Base-by-base conservation (phyloP, 2,329 filamentous ascomycete species). In the Exophiala sideris region DNA sequence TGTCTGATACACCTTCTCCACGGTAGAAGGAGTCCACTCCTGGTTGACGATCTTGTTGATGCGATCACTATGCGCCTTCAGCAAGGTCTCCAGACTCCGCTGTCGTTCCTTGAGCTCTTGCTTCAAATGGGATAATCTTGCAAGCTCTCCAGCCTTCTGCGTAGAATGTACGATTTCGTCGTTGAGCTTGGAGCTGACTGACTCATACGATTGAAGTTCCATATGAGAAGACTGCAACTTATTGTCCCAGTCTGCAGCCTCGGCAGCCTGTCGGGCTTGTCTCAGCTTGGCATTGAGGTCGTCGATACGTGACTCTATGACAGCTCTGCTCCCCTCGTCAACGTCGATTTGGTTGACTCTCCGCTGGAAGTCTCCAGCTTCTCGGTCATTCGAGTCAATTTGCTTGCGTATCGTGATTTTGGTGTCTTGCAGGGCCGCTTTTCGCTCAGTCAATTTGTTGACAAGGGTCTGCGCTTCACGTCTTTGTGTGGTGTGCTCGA, bases 121-220 rank as follows among this genome's bases (percentile, higher is more conserved):
- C 65, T 87, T 91, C 33, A 91, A 79, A 62, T 88, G 85, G 53
- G 95, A 89, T 9, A 99, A 79, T 63, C 88, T 86, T 10, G 92
- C 94, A 35, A 91, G 81, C 58, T 95, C 91, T 3, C 86, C 84
- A 5, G 91, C 90, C 53, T 88, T 81, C 53, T 86, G 85, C 2
- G 88, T 95, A 54, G 87, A 89, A 64, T 95, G 87, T 7, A 91
- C 81, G 34, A 96, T 81, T 67, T 97, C 92, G n/a, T 80, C 76
- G 41, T 87, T 86, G 24, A 97, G 78, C 61, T 79, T 84, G 34
- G 88, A 83, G 55, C 81, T 86, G 64, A 87, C 83, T 16, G 81
- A 83, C 64, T 96, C 90, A 1, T 95, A 72, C 40, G 80, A 77
- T 57, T 82, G 81, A 9, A 95, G 75, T 58, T 84, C 80, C 11